Evolutionary conservation across 441 rosid genomes (phyloP).

Genomic region (Eruca vesicaria): DNA sequence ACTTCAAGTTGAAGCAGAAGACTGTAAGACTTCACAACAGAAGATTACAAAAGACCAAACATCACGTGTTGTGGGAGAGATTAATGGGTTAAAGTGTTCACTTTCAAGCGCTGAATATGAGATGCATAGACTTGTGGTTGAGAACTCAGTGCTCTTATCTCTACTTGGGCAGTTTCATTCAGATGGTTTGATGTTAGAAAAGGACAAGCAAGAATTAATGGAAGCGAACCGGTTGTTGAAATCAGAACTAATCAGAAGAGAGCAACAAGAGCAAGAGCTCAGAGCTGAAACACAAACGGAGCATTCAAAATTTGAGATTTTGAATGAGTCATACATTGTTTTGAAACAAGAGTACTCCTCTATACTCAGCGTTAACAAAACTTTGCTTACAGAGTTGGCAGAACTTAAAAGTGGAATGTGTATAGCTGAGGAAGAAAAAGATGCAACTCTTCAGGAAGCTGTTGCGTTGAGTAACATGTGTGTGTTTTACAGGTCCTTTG

Average conservation of each 20-base stretch:
- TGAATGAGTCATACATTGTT: constrained; percentile 50
- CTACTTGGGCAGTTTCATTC: constrained; percentile 44
- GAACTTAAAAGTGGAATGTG: constrained; percentile 50
- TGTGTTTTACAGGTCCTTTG: constrained; percentile 56
- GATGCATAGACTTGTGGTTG: constrained; percentile 53
- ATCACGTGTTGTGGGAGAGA: constrained; percentile 43
- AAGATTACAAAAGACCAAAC: constrained; percentile 40
- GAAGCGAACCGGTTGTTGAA: constrained; percentile 59
- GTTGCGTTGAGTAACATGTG: constrained; percentile 49
- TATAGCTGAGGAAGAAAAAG: constrained; percentile 63
- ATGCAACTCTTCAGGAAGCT: constrained; percentile 51
- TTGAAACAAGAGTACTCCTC: constrained; percentile 53
- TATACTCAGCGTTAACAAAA: constrained; percentile 48
- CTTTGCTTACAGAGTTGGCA: constrained; percentile 47
- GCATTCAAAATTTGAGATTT: constrained; percentile 39
- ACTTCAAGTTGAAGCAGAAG: constrained; percentile 52
- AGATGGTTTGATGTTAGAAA: constrained; percentile 43
- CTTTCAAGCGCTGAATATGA: constrained; percentile 49
- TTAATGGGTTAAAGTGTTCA: constrained; percentile 48
- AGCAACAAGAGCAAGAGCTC: constrained; percentile 48
- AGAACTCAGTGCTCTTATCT: constrained; percentile 61
- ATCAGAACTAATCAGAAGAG: constrained; percentile 47
- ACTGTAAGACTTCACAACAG: constrained; percentile 23
- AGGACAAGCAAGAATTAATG: constrained; percentile 48
- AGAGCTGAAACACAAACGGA: constrained; percentile 45